Evolutionary conservation across 2,329 filamentous ascomycete species (phyloP), one percentile per base, ranked within the genome.

Genomic region (Stenocarpella maydis): DNA sequence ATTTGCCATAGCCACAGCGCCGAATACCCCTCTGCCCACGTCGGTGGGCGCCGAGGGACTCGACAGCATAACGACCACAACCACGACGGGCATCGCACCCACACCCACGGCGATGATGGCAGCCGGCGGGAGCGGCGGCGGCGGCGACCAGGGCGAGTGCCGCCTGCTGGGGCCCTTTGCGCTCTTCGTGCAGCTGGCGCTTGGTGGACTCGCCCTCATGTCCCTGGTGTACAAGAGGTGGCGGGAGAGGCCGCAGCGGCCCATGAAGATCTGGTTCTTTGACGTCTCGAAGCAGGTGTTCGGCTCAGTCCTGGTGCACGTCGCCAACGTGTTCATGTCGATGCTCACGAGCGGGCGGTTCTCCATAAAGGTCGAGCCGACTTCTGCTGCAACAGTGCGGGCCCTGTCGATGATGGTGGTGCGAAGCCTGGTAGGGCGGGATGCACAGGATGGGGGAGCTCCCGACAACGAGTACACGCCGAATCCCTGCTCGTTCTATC

Each of bases 221-320:
- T 93, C 94, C 1, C 87, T 99, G 60, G 95, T 98, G 9, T 97
- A 90, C 84, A 99, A 99, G 84, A 88, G 96, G 74, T 97, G 92
- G 90, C 89, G 93, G 73, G 96, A 99, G 82, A 87, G 93, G 69
- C 95, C 96, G 1, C 95, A 98, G 79, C 88, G 96, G 67, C 95
- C 95, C 1, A 78, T 98, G 77, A 97, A 97, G 86, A 94, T 99
- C 73, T 99, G 96, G 95, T 95, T 93, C 80, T 99, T 98, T 79
- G 96, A 99, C 78, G 96, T 91, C 28, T 97, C 94, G 39, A 99
- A 99, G 84, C 96, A 99, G 84, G 94, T 99, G 66, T 92, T 98
- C 76, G 96, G 96, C 26, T 97, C 94, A 37, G 91, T 94, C 54
- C 86, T 99, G 79, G 90, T 98, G 41, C 96, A 99, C 81, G 86